Evolutionary conservation across 164 flowering plant species (phyloP).

Genomic region (Saururus chinensis): DNA sequence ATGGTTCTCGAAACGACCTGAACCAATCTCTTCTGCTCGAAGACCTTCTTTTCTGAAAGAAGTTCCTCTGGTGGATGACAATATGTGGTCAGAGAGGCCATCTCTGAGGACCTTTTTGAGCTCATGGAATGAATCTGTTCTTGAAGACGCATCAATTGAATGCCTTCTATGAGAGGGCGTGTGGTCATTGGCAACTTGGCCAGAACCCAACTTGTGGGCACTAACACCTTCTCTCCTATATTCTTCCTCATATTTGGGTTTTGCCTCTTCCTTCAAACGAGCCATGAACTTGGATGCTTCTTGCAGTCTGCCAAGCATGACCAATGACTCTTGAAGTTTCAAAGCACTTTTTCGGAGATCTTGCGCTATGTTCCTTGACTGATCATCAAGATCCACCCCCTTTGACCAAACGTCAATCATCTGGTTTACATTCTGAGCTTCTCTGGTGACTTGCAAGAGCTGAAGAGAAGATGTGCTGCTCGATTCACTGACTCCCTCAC

Average conservation of each 20-base stretch:
- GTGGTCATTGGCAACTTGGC: conserved; percentile 8
- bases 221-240: conserved; percentile 11
- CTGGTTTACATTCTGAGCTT: conserved; percentile 58
- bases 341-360: conserved; percentile 72
- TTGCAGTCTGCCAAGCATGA: conserved; percentile 63
- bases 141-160: conserved; percentile 35
- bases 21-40: conserved; percentile 13
- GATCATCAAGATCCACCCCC: conserved; percentile 23
- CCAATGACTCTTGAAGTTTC: conserved; percentile 69
- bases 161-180: conserved; percentile 21
- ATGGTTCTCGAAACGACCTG: conserved; percentile 14
- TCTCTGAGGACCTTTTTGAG: conserved; percentile 41
- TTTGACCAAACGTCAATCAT: conserved; percentile 55
- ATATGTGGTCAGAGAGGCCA: conserved; percentile 8
- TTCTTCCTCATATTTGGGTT: conserved; percentile 15
- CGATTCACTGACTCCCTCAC: conserved; percentile 11
- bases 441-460: conserved; percentile 56
- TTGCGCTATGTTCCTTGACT: conserved; percentile 43
- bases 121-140: conserved; percentile 30
- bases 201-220: conserved; percentile 12
- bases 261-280: conserved; percentile 32
- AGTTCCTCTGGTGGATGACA: not conserved
- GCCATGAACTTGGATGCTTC: conserved; percentile 43
- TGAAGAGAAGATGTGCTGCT: conserved; percentile 30
- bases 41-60: conserved; percentile 10